Evolutionary conservation across 768 basidiomycete genomes (phyloP), one percentile per base, ranked within the genome.

Genomic region (Hemileccinum rubropunctum): DNA sequence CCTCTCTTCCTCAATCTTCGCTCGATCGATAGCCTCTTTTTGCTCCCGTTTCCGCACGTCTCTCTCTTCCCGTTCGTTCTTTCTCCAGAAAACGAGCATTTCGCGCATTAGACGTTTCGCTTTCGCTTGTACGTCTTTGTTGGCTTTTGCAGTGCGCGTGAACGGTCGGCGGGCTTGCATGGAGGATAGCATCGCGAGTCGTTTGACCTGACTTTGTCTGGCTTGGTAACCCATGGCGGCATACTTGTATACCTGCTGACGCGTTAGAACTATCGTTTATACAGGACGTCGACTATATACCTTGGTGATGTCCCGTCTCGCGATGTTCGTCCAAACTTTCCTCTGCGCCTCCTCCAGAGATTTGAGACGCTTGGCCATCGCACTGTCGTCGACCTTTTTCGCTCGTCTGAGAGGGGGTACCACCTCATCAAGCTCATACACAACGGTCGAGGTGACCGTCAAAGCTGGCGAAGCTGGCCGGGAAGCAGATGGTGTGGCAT

Each of bases 1-100:
- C 63, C 84, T 90, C 71, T 97, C 93, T 66, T 95, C 94, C 68
- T 95, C 93, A 28, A 91, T 70, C 68, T 85, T 90, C 20, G 90
- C 81, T 44, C 91, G 82, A 60, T 95, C 92, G 59, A 83, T 78
- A 11, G 93, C 92, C 66, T 97, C 95, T 67, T 94, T 94, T 67
- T 98, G 93, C 59, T 95, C 93, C 43, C 89, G 89, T 69, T 90
- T 92, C 55, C 94, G 83, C 12, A 88, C 82, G 53, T 97, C 94
- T 40, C 92, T 76, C 70, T 98, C 95, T 67, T 95, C 93, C 61
- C 93, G 93, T 70, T 98, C 95, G 57, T 97, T 98, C 71, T 93
- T 93, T 73, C 91, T 95, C 93, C 93, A 97, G 71, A 95, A 94
- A 17, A 93, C 83, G 53, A 95, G 83, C 88, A 98, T 93, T 75